Conservation (phyloP, 140 eudicot genomes). For the Ambrosia hybrid region DNA sequence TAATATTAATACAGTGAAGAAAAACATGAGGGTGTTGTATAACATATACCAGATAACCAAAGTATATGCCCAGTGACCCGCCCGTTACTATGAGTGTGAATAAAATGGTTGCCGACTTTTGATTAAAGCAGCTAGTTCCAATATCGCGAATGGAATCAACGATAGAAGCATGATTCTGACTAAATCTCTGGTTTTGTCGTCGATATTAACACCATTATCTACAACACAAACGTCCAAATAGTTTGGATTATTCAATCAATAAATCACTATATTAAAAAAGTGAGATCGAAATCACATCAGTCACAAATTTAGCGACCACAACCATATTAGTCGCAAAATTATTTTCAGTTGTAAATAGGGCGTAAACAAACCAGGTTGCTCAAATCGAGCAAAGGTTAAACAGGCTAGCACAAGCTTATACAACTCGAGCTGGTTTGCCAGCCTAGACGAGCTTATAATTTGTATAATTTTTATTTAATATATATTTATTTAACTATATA, state of each 20-base stretch:
- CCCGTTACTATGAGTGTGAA: slow-evolving; percentile 14
- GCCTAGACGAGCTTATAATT: too few species aligned
- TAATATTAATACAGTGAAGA: not conserved
- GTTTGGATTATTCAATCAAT: not conserved
- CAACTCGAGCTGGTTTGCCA: too few species aligned
- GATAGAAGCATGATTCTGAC: slow-evolving; percentile 24
- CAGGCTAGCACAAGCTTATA: too few species aligned
- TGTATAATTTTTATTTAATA: too few species aligned
- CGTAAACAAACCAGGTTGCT: too few species aligned
- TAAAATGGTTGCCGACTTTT: not conserved
- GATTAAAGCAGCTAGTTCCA: slow-evolving; percentile 2
- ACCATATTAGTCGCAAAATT: too few species aligned
- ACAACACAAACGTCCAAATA: not conserved
- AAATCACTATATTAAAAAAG: too few species aligned
- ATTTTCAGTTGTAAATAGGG: too few species aligned
- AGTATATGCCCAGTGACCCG: slow-evolving; percentile 5
- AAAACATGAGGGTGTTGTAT: not conserved
- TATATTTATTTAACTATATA: too few species aligned
- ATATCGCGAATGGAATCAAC: slow-evolving; percentile 20
- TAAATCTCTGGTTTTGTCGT: slow-evolving; percentile 11
- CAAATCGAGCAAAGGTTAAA: too few species aligned
- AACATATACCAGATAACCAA: slow-evolving; percentile 16
- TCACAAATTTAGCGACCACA: too few species aligned
- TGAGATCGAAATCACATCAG: too few species aligned
- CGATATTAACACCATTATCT: slow-evolving; percentile 30